Base-by-base conservation (phyloP, 164 flowering plant genomes). In the Buxus sempervirens region DNA sequence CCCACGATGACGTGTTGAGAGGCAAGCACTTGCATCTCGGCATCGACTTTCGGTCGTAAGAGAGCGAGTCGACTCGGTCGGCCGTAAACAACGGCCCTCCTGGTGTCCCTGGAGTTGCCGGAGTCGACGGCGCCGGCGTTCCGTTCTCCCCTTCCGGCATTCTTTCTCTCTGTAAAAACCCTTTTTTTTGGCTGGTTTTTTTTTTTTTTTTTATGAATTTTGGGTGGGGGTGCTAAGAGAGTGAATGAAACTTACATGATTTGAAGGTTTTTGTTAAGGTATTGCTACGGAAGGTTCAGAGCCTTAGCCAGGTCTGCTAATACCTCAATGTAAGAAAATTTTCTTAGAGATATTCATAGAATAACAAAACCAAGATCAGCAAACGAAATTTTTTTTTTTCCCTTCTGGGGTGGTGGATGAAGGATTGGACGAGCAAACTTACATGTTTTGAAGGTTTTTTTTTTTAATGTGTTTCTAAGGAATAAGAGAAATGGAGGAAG, bases 91-190 rank as follows among this genome's bases (percentile, higher is more conserved):
- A 77, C 42, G 97, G 92, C 12, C 76, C 81, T 0, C 88, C 92
- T 0, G 94, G 93, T 21, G 94, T 87, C 13, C 90, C 91, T 0
- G 96, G 96, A 13, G 96, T 90, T 54, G 88, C 80, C 68, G 97
- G 96, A 1, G 88, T 83, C 74, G 93, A 78, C 24, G 58, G 82
- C 10, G 79, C 59, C 66, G 88, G 84, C n/a, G 82, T 81, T 9
- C 77, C 87, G 6, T 54, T 51, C 62, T 77, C 90, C 0, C 69
- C 22, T 56, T 84, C 93, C 64, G 88, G 70, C 86, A 80, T 79
- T 71, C 24, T 59, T 23, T 65, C 42, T 60, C 38, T 70, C 57
- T 21, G 25, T 12, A 55, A 28, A 28, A 24, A 25, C 15, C 28
- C 32, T 67, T 69, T 79, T 72, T 74, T 75, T 69, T 55, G n/a